Percentiles rank a stretch among this genome's conserved stretches.
Evolutionary conservation across 73 alveolate genomes (phyloP).

Genomic region (Durusdinium trenchii): DNA sequence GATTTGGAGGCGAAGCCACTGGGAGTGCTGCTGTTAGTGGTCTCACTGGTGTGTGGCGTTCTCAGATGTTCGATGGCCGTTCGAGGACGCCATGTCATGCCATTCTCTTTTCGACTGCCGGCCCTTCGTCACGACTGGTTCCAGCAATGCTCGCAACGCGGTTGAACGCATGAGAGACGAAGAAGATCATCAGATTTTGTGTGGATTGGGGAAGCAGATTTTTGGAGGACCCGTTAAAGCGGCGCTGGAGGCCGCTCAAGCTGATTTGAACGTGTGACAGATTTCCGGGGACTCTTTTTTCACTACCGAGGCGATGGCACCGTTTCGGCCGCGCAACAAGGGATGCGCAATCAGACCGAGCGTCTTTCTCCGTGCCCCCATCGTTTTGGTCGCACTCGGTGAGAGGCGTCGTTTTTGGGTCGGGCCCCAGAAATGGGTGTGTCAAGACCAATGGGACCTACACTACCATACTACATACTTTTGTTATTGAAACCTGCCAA

Average conservation of each 20-base stretch:
- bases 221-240: neutral
- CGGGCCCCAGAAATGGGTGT: too few species aligned
- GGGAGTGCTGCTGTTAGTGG: conserved; percentile 78
- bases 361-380: conserved; percentile 73
- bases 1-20: conserved; percentile 75
- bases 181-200: neutral
- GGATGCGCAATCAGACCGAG: conserved; percentile 55
- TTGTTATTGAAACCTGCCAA: too few species aligned
- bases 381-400: too few species aligned
- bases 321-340: conserved; percentile 88
- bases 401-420: too few species aligned
- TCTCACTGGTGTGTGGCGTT: conserved; percentile 12
- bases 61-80: neutral
- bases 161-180: too few species aligned
- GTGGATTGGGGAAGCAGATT: neutral
- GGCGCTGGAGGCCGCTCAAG: neutral
- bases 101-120: too few species aligned
- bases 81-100: too few species aligned
- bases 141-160: too few species aligned
- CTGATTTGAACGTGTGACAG: neutral
- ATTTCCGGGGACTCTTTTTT: too few species aligned
- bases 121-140: too few species aligned
- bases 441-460: too few species aligned
- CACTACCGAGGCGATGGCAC: conserved; percentile 61
- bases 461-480: too few species aligned